phyloP scores from a whole-genome alignment of 2,329 filamentous ascomycete species.

The Xylariales sp. region DNA sequence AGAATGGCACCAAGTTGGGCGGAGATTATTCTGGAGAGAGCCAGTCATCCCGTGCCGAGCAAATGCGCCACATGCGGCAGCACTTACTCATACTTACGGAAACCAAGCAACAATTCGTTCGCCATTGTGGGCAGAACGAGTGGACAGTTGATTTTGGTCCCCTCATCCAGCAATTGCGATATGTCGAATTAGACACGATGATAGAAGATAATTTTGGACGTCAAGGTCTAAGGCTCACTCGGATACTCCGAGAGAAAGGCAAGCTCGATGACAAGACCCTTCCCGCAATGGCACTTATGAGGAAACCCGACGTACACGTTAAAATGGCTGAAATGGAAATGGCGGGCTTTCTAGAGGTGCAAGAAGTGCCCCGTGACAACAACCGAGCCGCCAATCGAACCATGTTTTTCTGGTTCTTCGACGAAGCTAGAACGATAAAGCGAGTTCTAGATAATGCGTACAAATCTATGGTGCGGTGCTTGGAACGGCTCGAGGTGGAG shows the following conservation, averaged over 20 bases:
- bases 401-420: conserved; percentile 92
- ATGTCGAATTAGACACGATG: conserved; percentile 83
- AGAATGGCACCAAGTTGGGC: conserved; percentile 46
- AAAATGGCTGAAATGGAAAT: conserved; percentile 88
- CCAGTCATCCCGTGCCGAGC: conserved; percentile 55
- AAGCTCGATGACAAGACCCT: conserved; percentile 96
- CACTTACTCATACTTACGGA: conserved; percentile 80
- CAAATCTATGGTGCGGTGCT: conserved; percentile 86
- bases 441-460: conserved; percentile 84
- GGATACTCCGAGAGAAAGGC: conserved; percentile 86
- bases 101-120: conserved; percentile 75
- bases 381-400: conserved; percentile 84
- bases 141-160: conserved; percentile 88
- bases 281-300: conserved; percentile 82
- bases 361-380: conserved; percentile 92
- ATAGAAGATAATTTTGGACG: conserved; percentile 82
- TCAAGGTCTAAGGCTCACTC: conserved; percentile 82
- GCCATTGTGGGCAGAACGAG: conserved; percentile 74
- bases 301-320: conserved; percentile 84
- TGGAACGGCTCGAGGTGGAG: conserved; percentile 84
- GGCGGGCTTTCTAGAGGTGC: conserved; percentile 86
- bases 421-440: conserved; percentile 75
- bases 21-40: conserved; percentile 61
- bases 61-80: conserved; percentile 72
- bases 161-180: conserved; percentile 76